Evolutionary conservation across 108 stramenopile species (phyloP).

Genomic region (Cyclostephanos invisitatus): DNA sequence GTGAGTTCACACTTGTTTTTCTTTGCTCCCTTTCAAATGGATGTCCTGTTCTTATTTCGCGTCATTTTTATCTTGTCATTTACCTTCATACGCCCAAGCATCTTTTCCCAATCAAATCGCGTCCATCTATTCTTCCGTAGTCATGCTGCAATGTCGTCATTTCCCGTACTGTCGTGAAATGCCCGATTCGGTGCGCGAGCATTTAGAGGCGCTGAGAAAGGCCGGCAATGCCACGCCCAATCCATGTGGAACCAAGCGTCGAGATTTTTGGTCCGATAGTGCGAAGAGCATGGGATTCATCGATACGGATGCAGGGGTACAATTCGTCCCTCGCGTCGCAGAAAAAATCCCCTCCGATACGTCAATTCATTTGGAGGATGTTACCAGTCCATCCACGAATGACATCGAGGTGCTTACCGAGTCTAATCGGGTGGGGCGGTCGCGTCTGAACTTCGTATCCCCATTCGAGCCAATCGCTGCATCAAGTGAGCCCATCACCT

Average conservation of each 20-base stretch:
- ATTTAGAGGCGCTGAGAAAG: conserved; percentile 32
- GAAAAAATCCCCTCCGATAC: conserved; percentile 7
- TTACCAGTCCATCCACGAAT: not conserved
- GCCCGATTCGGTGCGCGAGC: conserved; percentile 21
- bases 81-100: conserved; percentile 20
- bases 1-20: not conserved
- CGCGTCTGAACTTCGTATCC: conserved; percentile 16
- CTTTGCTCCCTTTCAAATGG: not conserved
- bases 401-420: not conserved
- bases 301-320: conserved; percentile 43
- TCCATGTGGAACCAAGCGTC: conserved; percentile 6
- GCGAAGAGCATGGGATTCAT: conserved; percentile 33
- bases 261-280: conserved; percentile 30
- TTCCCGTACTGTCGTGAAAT: conserved; percentile 32
- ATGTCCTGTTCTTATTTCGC: conserved; percentile 1
- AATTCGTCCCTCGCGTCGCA: conserved; percentile 13
- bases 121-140: conserved; percentile 18
- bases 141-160: conserved; percentile 54
- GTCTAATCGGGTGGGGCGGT: not conserved
- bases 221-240: conserved; percentile 8
- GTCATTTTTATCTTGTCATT: conserved; percentile 24
- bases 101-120: conserved; percentile 23
- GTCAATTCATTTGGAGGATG: conserved; percentile 9
- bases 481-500: not conserved
- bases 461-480: conserved; percentile 10